Base-by-base conservation (phyloP, 345 rosid genomes). In the Camelina neglecta region DNA sequence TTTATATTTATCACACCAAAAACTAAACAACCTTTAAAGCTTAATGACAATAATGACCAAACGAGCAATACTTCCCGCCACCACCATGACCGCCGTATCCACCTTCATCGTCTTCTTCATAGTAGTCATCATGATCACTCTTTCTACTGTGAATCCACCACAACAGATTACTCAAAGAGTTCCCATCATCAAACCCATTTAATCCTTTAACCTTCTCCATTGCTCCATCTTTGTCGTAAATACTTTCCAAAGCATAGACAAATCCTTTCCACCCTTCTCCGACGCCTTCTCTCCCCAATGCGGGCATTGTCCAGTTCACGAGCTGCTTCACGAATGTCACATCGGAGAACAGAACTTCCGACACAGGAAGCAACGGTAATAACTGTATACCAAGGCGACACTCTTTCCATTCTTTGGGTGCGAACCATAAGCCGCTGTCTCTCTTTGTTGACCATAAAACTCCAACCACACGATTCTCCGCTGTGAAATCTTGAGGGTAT, bases 211-310 rank as follows among this genome's bases (percentile, higher is more conserved):
- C 77, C 85, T 89, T 92, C 80, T 84, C 83, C 83, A 90, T 62
- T 2, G 91, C 97, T 45, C 81, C 80, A 44, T 81, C 91, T 78
- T 79, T 85, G 62, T 89, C 91, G 29, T 88, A 90, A 11, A 82
- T 78, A 13, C 84, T 96, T 84, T 94, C 91, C 86, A 95, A 81
- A 5, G 93, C 90, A 74, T 88, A 90, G 15, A 82, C 89, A 70
- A 92, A 90, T 20, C 98, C 97, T 83, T 92, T 94, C 97, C 97
- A 94, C 15, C 97, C 96, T 78, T 88, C 97, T 47, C 88, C 98
- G 16, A 88, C 97, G 13, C 86, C 84, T 6, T 83, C 92, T 76
- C 96, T 88, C 11, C 7, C 73, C 65, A 94, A 75, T 51, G 92
- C 92, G 0, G 96, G 98, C 16, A 82, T 35, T 3, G 95, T 81